Evolutionary conservation across 2,329 filamentous ascomycete species (phyloP).

Genomic region (Colletotrichum destructivum): DNA sequence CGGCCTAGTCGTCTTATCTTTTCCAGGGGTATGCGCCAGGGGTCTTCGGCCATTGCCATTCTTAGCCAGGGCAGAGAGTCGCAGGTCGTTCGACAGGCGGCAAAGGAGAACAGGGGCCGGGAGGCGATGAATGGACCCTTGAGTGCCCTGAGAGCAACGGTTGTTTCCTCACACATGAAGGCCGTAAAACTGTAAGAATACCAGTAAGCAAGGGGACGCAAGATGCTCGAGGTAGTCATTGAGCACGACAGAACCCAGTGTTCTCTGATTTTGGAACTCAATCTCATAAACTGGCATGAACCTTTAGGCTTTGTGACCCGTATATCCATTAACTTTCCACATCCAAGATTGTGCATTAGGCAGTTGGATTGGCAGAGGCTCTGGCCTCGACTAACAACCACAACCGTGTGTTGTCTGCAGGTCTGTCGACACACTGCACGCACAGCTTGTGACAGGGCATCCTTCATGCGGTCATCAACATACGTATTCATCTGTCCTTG

Average conservation of each 20-base stretch:
- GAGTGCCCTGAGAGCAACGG: background rate
- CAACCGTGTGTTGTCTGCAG: background rate
- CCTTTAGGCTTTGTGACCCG: background rate
- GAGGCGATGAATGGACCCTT: background rate
- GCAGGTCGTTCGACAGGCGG: background rate
- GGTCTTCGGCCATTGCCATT: constrained; percentile 8
- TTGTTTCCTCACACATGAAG: background rate
- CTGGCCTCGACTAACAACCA: background rate
- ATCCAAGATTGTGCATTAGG: background rate
- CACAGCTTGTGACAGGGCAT: no score
- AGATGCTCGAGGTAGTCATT: background rate
- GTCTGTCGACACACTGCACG: no score
- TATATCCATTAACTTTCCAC: no score
- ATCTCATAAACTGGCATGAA: background rate
- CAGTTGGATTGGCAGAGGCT: background rate
- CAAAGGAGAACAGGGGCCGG: background rate
- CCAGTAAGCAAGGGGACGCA: background rate
- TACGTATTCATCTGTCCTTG: no score
- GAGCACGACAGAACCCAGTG: background rate
- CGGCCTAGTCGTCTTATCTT: constrained; percentile 1
- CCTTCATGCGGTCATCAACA: no score
- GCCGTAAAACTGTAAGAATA: background rate
- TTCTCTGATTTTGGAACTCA: background rate
- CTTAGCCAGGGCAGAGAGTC: background rate
- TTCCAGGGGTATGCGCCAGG: constrained; percentile 4